A percentile compares a stretch with the other conserved stretches of the same genome.
Evolutionary conservation across 1,284 basidiomycete species (phyloP).

Genomic region (Hortiboletus rubellus): DNA sequence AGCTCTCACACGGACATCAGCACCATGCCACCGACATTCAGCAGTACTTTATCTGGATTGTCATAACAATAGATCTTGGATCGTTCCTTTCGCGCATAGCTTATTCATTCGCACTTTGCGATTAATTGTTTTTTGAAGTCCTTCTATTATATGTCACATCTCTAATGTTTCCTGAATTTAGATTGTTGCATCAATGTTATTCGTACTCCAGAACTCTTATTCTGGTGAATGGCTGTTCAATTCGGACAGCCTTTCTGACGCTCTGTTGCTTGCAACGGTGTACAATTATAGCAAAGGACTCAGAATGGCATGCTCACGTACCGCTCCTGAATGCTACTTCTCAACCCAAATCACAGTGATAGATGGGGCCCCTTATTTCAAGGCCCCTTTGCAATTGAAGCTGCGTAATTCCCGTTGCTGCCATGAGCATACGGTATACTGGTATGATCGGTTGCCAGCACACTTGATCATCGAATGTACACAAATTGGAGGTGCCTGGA

Average conservation of each 20-base stretch:
- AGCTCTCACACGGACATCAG: slow-evolving; percentile 15
- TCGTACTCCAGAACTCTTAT: not conserved
- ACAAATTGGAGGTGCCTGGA: not conserved
- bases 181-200: not conserved
- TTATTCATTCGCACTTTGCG: not conserved
- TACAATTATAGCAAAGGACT: not conserved
- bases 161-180: not conserved
- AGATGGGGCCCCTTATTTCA: no score
- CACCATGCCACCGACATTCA: slow-evolving; percentile 18
- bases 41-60: slow-evolving; percentile 12
- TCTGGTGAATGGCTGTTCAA: no score
- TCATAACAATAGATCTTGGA: not conserved
- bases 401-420: not conserved
- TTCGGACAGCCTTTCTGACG: not conserved
- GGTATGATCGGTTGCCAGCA: not conserved
- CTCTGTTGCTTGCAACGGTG: not conserved
- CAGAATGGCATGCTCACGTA: not conserved
- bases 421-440: not conserved
- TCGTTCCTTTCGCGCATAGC: not conserved
- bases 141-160: not conserved
- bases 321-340: not conserved
- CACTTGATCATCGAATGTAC: not conserved
- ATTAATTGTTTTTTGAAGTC: not conserved
- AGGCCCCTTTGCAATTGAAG: no score
- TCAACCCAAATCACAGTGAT: not conserved